Base-by-base conservation (phyloP, 306 rosid genomes). In the Trifolium fragiferum region DNA sequence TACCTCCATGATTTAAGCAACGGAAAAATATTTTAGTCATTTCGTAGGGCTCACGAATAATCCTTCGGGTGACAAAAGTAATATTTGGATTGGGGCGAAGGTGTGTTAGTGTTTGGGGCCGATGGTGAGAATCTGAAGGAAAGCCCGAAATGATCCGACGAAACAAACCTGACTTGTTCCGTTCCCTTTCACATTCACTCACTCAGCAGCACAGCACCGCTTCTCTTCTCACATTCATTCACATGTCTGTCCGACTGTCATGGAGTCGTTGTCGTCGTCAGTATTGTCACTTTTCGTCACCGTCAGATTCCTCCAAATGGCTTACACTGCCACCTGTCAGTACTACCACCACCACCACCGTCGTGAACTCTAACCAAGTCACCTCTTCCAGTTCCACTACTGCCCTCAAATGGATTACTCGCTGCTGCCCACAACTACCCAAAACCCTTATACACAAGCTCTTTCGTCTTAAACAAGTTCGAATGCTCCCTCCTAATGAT, bases 381-480 rank as follows among this genome's bases (percentile, higher is more conserved):
- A 65, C 74, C 6, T 65, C 75, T 0, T 10, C 62, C 13, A n/a
- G 54, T 21, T 33, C 88, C n/a, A 53, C 87, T 10, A 82, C 89
- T 15, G 95, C 96, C 1, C 86, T 91, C 54, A 91, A 94, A 78
- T 88, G 97, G 96, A 83, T 94, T 41, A 49, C 78, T 40, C 87
- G 76, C 2, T 93, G 98, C 86, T 88, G 98, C 87, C 98, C 98
- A 8, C 67, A 87, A 68, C 69, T 91, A 9, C 97, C 98, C 13
- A 86, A 72, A 83, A 80, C 84, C 82, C 96, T 93, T 4, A 87
- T 93, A 0, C 97, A 91, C 83, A 91, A 93, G 83, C 96, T 93
- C 72, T 93, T 93, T 76, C 97, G 96, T 62, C 88, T 89, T 2
- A 83, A 96, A 84, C 95, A 88, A 84, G 94, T 93, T 79, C 92